Conservation (phyloP, 2,329 filamentous ascomycete species). For the Aspergillus sp. region DNA sequence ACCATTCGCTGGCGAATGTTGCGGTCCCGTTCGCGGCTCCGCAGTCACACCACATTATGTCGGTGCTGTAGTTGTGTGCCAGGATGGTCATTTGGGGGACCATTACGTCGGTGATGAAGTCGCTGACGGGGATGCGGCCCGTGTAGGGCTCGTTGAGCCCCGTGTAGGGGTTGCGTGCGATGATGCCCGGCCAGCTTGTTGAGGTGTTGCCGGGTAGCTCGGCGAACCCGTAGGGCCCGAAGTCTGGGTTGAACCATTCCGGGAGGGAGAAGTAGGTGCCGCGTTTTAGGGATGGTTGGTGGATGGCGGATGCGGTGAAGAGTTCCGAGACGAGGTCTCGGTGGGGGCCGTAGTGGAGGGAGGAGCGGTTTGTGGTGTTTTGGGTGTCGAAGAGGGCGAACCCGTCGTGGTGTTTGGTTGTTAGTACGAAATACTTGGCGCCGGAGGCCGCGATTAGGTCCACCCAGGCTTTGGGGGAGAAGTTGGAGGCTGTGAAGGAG, state of each 20-base stretch:
- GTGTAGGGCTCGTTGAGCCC: conserved; percentile 1
- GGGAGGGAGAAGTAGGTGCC: conserved; percentile 51
- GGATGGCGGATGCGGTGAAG: conserved; percentile 45
- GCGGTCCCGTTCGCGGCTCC: conserved; percentile 48
- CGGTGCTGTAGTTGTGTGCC: conserved; percentile 42
- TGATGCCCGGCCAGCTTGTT: conserved; percentile 4
- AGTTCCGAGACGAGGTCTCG: conserved; percentile 46
- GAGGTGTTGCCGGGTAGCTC: neutral
- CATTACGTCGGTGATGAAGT: neutral
- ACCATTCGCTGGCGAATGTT: conserved; percentile 47
- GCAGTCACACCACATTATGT: conserved; percentile 54
- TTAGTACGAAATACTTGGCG: conserved; percentile 51
- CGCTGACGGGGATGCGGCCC: neutral
- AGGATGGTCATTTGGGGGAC: conserved; percentile 48
- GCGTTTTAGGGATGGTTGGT: conserved; percentile 48
- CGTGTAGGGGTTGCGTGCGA: conserved; percentile 28
- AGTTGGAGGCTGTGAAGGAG: conserved; percentile 55
- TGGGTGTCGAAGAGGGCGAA: conserved; percentile 49
- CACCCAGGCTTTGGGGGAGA: conserved; percentile 56
- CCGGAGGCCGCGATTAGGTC: conserved; percentile 56
- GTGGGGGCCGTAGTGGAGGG: conserved; percentile 43
- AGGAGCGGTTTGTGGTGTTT: conserved; percentile 45
- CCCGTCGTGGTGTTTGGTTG: conserved; percentile 52
- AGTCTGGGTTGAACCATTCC: conserved; percentile 52
- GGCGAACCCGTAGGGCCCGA: conserved; percentile 44